These are phyloP conservation scores for Xylariales sp. DNA, from an alignment of 2,329 filamentous ascomycete species.

Conservation along the genomic window DNA sequence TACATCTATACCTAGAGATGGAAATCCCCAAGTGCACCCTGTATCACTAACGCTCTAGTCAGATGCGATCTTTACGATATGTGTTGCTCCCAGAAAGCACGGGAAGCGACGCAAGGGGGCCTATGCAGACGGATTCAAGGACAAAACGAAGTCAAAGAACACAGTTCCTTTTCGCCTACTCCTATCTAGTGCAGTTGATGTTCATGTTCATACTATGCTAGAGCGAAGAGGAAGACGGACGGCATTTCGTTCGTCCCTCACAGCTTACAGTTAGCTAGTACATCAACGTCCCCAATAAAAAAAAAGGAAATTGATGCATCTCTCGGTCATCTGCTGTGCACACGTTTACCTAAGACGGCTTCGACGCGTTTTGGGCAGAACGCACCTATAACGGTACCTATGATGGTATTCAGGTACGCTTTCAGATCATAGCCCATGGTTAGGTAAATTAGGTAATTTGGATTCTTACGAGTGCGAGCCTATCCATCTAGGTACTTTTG, in stretches of 20 bases:
- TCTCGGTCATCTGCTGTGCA: background rate
- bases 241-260: background rate
- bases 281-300: constrained; percentile 12
- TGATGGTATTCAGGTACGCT: background rate
- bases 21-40: background rate
- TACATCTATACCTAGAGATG: background rate
- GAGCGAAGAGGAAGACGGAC: constrained; percentile 47
- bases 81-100: constrained; percentile 89
- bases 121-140: constrained; percentile 78
- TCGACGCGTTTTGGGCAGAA: background rate
- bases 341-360: background rate
- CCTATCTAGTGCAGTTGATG: constrained; percentile 90
- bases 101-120: constrained; percentile 70
- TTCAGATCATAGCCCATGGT: background rate
- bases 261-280: background rate
- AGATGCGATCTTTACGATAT: constrained; percentile 96
- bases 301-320: constrained; percentile 3
- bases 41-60: constrained; percentile 24
- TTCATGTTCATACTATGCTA: constrained; percentile 84
- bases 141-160: constrained; percentile 88
- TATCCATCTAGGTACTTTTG: too few species aligned
- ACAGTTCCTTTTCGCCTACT: constrained; percentile 93
- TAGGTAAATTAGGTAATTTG: background rate
- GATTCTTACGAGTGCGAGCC: too few species aligned
- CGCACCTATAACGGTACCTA: too few species aligned